Conservation (phyloP, 2,329 filamentous ascomycete species). For the Xenoacremonium recifei region DNA sequence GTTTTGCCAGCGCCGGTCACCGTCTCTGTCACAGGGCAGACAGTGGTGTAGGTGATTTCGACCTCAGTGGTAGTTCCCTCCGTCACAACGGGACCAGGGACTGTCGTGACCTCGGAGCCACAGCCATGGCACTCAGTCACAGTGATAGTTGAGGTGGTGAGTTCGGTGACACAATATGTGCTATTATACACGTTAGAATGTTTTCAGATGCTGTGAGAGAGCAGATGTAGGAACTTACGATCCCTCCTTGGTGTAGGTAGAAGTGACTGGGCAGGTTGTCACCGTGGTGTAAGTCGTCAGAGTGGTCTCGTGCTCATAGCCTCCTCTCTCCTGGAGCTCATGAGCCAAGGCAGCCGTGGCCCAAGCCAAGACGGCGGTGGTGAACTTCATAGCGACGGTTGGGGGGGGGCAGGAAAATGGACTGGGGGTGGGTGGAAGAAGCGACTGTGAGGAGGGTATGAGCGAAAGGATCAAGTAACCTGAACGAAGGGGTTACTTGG, state of each 20-base stretch:
- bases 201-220: not conserved
- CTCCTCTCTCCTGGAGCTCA: constrained; percentile 17
- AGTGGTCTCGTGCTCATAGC: constrained; percentile 6
- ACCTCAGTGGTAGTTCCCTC: constrained; percentile 29
- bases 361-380: constrained; percentile 21
- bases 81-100: constrained; percentile 33
- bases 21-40: constrained; percentile 38
- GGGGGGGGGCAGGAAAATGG: constrained; percentile 7
- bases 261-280: constrained; percentile 45
- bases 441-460: too few relatives aligned
- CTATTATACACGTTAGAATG: constrained; percentile 23
- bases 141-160: constrained; percentile 43
- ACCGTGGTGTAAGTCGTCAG: constrained; percentile 39
- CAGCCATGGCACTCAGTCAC: constrained; percentile 40
- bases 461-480: constrained; percentile 29
- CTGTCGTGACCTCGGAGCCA: constrained; percentile 29
- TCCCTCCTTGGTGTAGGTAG: constrained; percentile 39
- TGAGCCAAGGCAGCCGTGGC: constrained; percentile 23
- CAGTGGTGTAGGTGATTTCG: constrained; percentile 38
- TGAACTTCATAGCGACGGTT: constrained; percentile 24
- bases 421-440: constrained; percentile 18
- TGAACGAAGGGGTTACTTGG: constrained; percentile 29
- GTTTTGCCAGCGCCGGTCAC: constrained; percentile 33
- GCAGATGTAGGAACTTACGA: constrained; percentile 32
- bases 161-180: constrained; percentile 41